Conservation (phyloP, 1,284 basidiomycete species). For the Vanrija sp. region DNA sequence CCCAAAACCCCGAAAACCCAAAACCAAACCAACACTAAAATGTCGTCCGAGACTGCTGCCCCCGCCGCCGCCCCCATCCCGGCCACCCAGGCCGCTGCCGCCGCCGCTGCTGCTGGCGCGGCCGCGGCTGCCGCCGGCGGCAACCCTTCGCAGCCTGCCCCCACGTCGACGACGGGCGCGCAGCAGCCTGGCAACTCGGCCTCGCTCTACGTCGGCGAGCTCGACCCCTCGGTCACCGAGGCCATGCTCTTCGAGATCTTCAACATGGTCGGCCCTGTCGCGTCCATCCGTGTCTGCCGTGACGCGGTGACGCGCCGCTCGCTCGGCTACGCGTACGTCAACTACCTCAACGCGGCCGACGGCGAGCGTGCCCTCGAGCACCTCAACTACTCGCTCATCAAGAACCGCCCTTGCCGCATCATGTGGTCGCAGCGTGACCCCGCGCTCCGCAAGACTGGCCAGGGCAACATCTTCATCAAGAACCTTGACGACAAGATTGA, state of each 20-base stretch:
- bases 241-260: conserved; percentile 99
- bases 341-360: conserved; percentile 93
- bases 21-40: conserved; percentile 12
- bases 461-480: conserved; percentile 99
- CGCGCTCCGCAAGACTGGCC: conserved; percentile 96
- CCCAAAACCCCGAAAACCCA: conserved; percentile 18
- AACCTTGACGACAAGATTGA: conserved; percentile 98
- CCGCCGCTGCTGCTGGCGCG: conserved; percentile 23
- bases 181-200: conserved; percentile 67
- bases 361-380: conserved; percentile 99
- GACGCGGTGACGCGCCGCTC: conserved; percentile 99
- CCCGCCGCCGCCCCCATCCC: conserved; percentile 17
- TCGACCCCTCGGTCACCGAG: conserved; percentile 96
- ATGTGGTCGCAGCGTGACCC: conserved; percentile 99
- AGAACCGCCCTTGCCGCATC: conserved; percentile 97
- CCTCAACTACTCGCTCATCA: conserved; percentile 99
- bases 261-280: conserved; percentile 99
- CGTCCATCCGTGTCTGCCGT: conserved; percentile 99
- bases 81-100: conserved; percentile 21
- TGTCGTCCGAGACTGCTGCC: conserved; percentile 34
- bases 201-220: conserved; percentile 98
- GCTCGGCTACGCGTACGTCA: conserved; percentile 99
- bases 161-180: conserved; percentile 60
- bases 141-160: conserved; percentile 46
- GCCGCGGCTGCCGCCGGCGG: conserved; percentile 25